These are phyloP conservation scores for Trichoderma gamsii DNA, from an alignment of 495 filamentous ascomycete species.

Conservation along the genomic window DNA sequence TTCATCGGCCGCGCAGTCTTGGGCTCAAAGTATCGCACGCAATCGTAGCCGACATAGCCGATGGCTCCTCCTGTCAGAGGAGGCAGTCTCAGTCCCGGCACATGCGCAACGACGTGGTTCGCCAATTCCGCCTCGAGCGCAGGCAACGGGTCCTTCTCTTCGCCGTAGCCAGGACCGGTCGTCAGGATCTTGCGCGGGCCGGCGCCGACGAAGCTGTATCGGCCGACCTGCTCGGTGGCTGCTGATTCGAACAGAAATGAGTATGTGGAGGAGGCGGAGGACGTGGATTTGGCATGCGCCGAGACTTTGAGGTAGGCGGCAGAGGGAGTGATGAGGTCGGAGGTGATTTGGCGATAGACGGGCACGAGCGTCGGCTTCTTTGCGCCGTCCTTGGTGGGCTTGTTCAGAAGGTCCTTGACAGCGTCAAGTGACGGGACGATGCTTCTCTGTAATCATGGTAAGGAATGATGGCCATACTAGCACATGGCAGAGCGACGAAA, in stretches of 20 bases:
- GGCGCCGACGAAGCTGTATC: constrained; percentile 92
- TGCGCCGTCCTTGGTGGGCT: not conserved
- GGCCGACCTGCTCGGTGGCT: constrained; percentile 82
- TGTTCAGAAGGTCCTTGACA: constrained; percentile 13
- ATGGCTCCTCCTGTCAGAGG: constrained; percentile 86
- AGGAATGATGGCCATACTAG: not conserved
- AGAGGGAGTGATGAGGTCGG: constrained; percentile 87
- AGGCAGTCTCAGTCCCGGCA: constrained; percentile 76
- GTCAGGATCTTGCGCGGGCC: constrained; percentile 80
- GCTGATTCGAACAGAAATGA: constrained; percentile 94
- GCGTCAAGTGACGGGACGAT: constrained; percentile 16
- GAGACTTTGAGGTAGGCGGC: constrained; percentile 85
- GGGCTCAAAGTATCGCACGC: constrained; percentile 94
- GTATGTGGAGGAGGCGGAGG: constrained; percentile 24
- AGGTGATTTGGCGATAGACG: constrained; percentile 75
- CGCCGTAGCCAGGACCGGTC: constrained; percentile 81
- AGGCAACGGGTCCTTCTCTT: constrained; percentile 74
- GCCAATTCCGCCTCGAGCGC: constrained; percentile 72
- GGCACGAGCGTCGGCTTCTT: constrained; percentile 68
- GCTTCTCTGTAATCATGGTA: constrained; percentile 4
- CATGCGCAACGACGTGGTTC: constrained; percentile 65
- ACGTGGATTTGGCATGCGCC: constrained; percentile 57
- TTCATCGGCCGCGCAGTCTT: constrained; percentile 80
- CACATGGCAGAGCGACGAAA: not conserved
- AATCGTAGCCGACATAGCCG: constrained; percentile 96